Conservation (phyloP, 2,329 filamentous ascomycete genomes). For the Aaosphaeria arxii region DNA sequence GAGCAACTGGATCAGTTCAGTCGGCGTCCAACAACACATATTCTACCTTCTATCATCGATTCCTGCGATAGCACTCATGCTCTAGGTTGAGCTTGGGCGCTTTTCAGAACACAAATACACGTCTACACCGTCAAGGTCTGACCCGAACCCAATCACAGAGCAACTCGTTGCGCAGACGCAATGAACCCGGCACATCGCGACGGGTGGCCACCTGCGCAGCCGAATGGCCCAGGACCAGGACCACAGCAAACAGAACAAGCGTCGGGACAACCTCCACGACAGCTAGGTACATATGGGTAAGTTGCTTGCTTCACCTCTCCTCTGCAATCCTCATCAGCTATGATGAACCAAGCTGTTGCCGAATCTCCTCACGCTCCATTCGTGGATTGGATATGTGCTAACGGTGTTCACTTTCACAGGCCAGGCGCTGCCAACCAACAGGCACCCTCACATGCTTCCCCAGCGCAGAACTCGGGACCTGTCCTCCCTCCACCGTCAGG, state of each 20-base stretch:
- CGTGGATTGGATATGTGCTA: conserved; percentile 14
- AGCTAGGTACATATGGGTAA: conserved; percentile 36
- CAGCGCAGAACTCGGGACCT: conserved; percentile 33
- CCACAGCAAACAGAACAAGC: conserved; percentile 39
- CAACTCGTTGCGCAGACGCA: conserved; percentile 28
- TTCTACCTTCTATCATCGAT: conserved; percentile 1
- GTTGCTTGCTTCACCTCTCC: conserved; percentile 4
- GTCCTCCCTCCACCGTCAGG: conserved; percentile 40
- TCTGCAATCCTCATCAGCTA: conserved; percentile 4
- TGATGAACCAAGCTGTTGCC: conserved; percentile 14
- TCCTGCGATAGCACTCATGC: conserved; percentile 20
- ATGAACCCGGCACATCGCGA: conserved; percentile 43
- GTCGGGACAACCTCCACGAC: conserved; percentile 30
- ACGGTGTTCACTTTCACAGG: conserved; percentile 17
- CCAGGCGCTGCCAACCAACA: conserved; percentile 31
- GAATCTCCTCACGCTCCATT: conserved; percentile 8
- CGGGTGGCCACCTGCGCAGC: conserved; percentile 44
- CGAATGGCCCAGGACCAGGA: conserved; percentile 49
- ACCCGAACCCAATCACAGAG: conserved; percentile 20
- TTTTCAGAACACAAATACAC: conserved; percentile 11
- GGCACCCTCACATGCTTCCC: conserved; percentile 30
- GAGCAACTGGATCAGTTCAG: no score
- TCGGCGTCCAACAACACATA: neutral
- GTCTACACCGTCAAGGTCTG: conserved; percentile 5
- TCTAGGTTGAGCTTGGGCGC: conserved; percentile 8